Percentiles rank a stretch among this genome's conserved stretches.
Conservation (phyloP, 495 filamentous ascomycete species). For the Aspergillus sclerotiicarbonarius region DNA sequence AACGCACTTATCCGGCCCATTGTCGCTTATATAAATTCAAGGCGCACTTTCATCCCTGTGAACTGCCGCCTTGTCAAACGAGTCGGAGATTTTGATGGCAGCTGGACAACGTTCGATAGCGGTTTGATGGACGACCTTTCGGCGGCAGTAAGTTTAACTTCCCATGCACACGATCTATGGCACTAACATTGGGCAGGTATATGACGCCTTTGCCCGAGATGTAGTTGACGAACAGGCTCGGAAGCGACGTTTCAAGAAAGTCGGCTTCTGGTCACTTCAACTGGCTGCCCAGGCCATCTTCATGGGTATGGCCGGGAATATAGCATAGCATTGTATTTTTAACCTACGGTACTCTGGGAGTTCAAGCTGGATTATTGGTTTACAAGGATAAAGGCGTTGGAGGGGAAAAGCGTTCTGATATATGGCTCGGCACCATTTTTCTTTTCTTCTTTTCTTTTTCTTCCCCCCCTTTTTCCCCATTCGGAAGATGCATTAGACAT, state of each 20-base stretch:
- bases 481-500: not conserved
- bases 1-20: constrained; percentile 93
- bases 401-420: constrained; percentile 9
- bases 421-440: not conserved
- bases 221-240: constrained; percentile 83
- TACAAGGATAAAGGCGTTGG: constrained; percentile 14
- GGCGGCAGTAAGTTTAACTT: constrained; percentile 59
- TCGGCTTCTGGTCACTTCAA: constrained; percentile 92
- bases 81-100: constrained; percentile 84
- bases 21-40: constrained; percentile 97
- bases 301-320: constrained; percentile 87
- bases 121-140: constrained; percentile 95
- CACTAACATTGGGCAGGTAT: constrained; percentile 54
- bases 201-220: constrained; percentile 85
- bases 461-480: too few relatives aligned
- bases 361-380: constrained; percentile 10
- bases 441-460: not conserved
- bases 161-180: not conserved
- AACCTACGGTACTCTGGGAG: constrained; percentile 10
- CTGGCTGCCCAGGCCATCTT: constrained; percentile 91
- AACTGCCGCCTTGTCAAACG: constrained; percentile 91
- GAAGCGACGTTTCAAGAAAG: constrained; percentile 86
- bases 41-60: constrained; percentile 89
- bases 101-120: constrained; percentile 93
- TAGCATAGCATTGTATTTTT: constrained; percentile 54